Evolutionary conservation across 495 filamentous ascomycete genomes (phyloP), one percentile per base, ranked within the genome.

Genomic region (Talaromyces trachyspermus): DNA sequence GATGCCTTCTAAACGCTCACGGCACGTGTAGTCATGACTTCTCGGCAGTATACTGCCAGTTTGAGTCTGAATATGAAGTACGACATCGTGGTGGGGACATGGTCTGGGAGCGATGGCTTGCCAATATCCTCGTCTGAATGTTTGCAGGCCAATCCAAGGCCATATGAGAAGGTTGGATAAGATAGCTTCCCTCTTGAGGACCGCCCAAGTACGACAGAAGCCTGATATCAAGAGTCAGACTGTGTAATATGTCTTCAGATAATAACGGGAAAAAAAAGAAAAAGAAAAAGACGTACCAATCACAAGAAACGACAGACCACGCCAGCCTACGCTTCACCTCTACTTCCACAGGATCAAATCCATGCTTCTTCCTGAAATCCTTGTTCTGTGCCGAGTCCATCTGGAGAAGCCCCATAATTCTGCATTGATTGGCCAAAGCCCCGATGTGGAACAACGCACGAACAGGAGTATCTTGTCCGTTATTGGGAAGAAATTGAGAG

Each of bases 181-280:
- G 53, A 49, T 76, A 78, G 5, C 62, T 74, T 46, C 66, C 65
- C 37, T 76, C 72, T 37, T 76, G 71, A 2, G 74, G 74, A n/a
- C 73, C 73, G 19, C 62, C 63, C 1, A 69, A 47, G 38, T 62
- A 69, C 0, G 56, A 52, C 6, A 69, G 27, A 1, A 69, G 41
- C 67, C 67, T 70, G 22, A n/a, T n/a, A n/a, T n/a, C 14, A 3
- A 7, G 9, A 35, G 15, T 53, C 14, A 55, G 45, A 48, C n/a
- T 1, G 12, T n/a, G 4, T 4, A 15, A 2, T 5, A 0, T 14
- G 20, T 18, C 20, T 3, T 37, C n/a, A n/a, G n/a, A 30, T 6
- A 51, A 32, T 11, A 51, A 23, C 27, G 54, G 49, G 2, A 55
- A 41, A 8, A 42, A 26, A 40, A 47, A 48, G 32, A 18, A 19